Conservation (phyloP, 192 early-diverging fungal species). For the Coemansia sp. region DNA sequence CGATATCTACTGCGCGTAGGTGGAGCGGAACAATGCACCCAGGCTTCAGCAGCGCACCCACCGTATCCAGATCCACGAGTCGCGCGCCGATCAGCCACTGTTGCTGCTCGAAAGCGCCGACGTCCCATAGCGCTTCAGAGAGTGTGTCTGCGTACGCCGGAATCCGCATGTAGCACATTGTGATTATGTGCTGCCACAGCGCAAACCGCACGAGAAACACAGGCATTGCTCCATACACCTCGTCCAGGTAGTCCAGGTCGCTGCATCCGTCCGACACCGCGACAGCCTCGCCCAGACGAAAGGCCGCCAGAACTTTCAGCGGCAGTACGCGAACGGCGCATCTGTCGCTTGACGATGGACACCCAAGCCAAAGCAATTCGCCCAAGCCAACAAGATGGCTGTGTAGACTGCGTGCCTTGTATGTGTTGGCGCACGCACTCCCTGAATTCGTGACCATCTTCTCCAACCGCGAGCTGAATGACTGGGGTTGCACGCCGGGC, state of each 20-base stretch:
- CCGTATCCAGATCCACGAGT: slow-evolving; percentile 10
- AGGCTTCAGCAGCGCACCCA: slow-evolving; percentile 16
- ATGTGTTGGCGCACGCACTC: slow-evolving; percentile 13
- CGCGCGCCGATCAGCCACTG: slow-evolving; percentile 32
- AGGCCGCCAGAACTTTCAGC: slow-evolving; percentile 26
- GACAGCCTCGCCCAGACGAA: slow-evolving; percentile 40
- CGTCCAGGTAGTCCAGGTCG: slow-evolving; percentile 48
- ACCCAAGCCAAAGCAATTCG: slow-evolving; percentile 45
- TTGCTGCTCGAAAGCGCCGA: slow-evolving; percentile 50
- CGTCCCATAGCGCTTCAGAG: slow-evolving; percentile 42
- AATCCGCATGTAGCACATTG: slow-evolving; percentile 37
- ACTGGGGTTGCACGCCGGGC: slow-evolving; percentile 16
- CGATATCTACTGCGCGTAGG: slow-evolving; percentile 35
- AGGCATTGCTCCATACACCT: slow-evolving; percentile 37
- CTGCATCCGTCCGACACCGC: slow-evolving; percentile 19
- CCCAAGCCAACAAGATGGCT: slow-evolving; percentile 43
- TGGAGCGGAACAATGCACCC: slow-evolving; percentile 34
- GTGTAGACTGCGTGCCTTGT: slow-evolving; percentile 31
- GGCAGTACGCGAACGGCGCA: slow-evolving; percentile 24
- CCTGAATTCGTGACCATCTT: slow-evolving; percentile 22
- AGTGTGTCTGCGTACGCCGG: slow-evolving; percentile 44
- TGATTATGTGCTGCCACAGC: slow-evolving; percentile 46
- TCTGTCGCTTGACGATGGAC: slow-evolving; percentile 7
- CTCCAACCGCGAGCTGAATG: slow-evolving; percentile 41
- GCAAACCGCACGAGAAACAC: slow-evolving; percentile 37